Percentiles rank a stretch among this genome's conserved stretches.
These are phyloP conservation scores for Alopecurus myosuroides DNA, from an alignment of 176 grass and related monocot genomes.

Conservation along the genomic window DNA sequence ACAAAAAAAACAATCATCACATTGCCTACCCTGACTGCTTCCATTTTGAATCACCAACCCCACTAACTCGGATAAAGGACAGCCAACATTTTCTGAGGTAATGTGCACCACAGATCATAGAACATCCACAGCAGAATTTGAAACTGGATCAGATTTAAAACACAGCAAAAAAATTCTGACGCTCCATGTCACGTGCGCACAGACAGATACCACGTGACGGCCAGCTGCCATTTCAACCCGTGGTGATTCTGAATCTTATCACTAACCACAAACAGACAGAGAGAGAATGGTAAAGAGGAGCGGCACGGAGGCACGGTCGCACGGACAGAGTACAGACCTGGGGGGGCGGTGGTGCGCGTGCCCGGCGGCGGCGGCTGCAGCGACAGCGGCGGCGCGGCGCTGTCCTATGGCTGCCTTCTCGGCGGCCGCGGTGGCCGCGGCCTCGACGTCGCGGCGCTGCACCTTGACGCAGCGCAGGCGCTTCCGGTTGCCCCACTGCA, in stretches of 20 bases:
- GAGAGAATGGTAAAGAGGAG: not conserved
- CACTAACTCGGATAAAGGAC: not conserved
- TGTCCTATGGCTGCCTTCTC: constrained; percentile 51
- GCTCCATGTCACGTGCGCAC: constrained; percentile 11
- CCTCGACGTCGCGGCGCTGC: constrained; percentile 60
- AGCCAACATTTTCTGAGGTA: not conserved
- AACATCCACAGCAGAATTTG: constrained; percentile 1
- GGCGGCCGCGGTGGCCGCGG: constrained; percentile 37
- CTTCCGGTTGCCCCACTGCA: constrained; percentile 92
- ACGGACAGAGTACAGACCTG: no score
- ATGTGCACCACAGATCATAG: not conserved
- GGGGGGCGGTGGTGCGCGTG: constrained; percentile 30
- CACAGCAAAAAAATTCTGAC: not conserved
- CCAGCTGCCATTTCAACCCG: constrained; percentile 7
- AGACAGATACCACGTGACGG: constrained; percentile 17
- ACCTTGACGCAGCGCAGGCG: constrained; percentile 80
- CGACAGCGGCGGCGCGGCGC: constrained; percentile 33
- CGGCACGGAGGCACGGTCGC: not conserved
- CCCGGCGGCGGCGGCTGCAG: constrained; percentile 18
- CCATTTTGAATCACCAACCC: not conserved
- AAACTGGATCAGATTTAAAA: constrained; percentile 4
- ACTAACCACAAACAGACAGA: not conserved
- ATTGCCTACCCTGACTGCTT: not conserved
- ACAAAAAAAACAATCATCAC: constrained; percentile 11
- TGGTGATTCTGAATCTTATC: constrained; percentile 8